These are phyloP conservation scores for Dothideomycetidae sp. DNA, from an alignment of 2,329 filamentous ascomycete species.

Conservation along the genomic window DNA sequence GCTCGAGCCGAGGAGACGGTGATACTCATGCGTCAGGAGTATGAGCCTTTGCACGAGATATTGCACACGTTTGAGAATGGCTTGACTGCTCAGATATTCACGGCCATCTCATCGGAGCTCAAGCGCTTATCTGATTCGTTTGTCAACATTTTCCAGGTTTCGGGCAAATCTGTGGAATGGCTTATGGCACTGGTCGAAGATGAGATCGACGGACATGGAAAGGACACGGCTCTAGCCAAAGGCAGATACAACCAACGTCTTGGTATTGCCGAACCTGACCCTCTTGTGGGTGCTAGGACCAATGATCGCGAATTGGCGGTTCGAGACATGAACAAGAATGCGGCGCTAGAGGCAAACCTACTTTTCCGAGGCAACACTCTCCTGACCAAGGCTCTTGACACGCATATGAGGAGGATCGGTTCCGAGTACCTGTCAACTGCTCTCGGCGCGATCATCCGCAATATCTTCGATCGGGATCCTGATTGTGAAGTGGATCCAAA, in stretches of 20 bases:
- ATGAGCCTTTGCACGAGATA: slow-evolving; percentile 66
- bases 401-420: slow-evolving; percentile 87
- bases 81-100: slow-evolving; percentile 70
- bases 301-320: slow-evolving; percentile 55
- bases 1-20: slow-evolving; percentile 77
- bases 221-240: slow-evolving; percentile 56
- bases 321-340: slow-evolving; percentile 62
- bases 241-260: slow-evolving; percentile 56
- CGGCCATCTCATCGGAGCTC: slow-evolving; percentile 62
- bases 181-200: slow-evolving; percentile 87
- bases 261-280: slow-evolving; percentile 55
- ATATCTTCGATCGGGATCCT: slow-evolving; percentile 80
- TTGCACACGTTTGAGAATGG: slow-evolving; percentile 74
- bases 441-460: slow-evolving; percentile 67
- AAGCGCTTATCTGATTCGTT: slow-evolving; percentile 72
- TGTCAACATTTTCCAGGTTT: slow-evolving; percentile 90
- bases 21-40: slow-evolving; percentile 74
- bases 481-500: slow-evolving; percentile 94
- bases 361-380: slow-evolving; percentile 91
- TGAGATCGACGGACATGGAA: slow-evolving; percentile 86
- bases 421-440: slow-evolving; percentile 86
- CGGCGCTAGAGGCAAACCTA: slow-evolving; percentile 79
- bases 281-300: slow-evolving; percentile 19
- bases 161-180: slow-evolving; percentile 73
- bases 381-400: slow-evolving; percentile 82